A percentile compares a stretch with the other conserved stretches of the same genome.
phyloP scores from a whole-genome alignment of 2,329 filamentous ascomycete species.

The Xylariaceae sp. region DNA sequence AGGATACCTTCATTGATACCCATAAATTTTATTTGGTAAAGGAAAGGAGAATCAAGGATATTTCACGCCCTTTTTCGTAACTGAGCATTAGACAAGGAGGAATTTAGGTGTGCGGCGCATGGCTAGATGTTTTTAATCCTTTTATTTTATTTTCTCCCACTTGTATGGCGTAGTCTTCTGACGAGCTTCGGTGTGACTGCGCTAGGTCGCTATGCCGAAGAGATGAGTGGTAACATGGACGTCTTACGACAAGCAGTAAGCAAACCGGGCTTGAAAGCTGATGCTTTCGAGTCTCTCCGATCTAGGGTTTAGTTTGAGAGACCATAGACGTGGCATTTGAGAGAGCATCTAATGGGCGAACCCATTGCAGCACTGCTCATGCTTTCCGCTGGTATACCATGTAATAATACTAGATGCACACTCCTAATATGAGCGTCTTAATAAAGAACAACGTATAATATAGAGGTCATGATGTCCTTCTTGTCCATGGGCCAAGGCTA shows the following conservation, averaged over 20 bases:
- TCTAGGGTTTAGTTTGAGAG: slow-evolving; percentile 13
- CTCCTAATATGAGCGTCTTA: no score
- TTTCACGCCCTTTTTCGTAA: not conserved
- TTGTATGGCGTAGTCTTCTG: no score
- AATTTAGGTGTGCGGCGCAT: slow-evolving; percentile 1
- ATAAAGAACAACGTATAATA: no score
- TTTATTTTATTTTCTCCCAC: no score
- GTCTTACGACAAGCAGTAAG: slow-evolving; percentile 19
- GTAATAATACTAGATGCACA: no score
- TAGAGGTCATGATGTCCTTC: no score
- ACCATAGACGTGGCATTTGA: slow-evolving; percentile 9
- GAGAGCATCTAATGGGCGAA: not conserved
- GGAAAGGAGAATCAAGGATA: slow-evolving; percentile 10
- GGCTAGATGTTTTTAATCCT: no score
- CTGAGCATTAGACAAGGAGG: slow-evolving; percentile 1
- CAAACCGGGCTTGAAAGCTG: slow-evolving; percentile 4
- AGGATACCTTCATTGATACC: slow-evolving; percentile 29
- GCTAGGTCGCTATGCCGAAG: slow-evolving; percentile 5
- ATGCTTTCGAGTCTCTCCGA: slow-evolving; percentile 4
- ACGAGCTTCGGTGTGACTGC: slow-evolving; percentile 1
- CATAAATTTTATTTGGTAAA: slow-evolving; percentile 22
- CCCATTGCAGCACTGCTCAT: not conserved
- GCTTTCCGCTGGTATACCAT: not conserved
- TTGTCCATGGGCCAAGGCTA: no score
- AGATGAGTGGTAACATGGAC: slow-evolving; percentile 4